Evolutionary conservation across 192 early-diverging fungal species (phyloP), one percentile per base, ranked within the genome.

Genomic region (Backusella mclennaniae): DNA sequence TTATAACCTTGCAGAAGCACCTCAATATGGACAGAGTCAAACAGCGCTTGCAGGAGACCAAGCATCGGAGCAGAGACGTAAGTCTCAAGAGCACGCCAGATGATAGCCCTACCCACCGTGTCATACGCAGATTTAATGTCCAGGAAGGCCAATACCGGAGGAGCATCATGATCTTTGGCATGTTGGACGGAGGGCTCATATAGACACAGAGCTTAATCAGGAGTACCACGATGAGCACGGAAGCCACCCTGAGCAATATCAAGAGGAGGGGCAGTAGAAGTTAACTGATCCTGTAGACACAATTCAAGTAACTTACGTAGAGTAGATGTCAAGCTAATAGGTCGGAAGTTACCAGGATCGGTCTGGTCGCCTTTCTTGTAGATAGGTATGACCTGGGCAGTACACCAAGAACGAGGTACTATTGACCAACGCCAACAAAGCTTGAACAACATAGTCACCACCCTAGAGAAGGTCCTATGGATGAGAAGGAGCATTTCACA

Each of bases 241-340:
- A 80, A 80, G 4, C 79, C 79, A 35, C 79, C 79, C 36, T 80
- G 79, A 4, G 75, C 79, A 15, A 69, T 26, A 53, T 75, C 78
- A 0, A 79, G 5, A 14, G 23, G 4, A 3, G 79, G 79, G 2
- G 44, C 53, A 29, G 63, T 46, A 0, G 9, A 5, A n/a, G 29
- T 12, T 0, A 76, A 14, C 0, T 19, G 9, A 6, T 14, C 35
- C 53, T 41, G 41, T 12, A 80, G 26, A 53, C 75, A 80, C 0
- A 21, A 26, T 63, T 80, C 79, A 0, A 76, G 56, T 2, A 44
- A 1, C 67, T 79, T 79, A 2, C 78, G 59, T 0, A 79, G 38
- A 4, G 75, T 26, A 33, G 66, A 79, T 0, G 73, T 79, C 12
- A 79, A 21, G 4, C 63, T 72, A 26, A 79, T 79, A 1, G 79